Conservation (phyloP, 305 asterid species). For the Fraxinus velutina region DNA sequence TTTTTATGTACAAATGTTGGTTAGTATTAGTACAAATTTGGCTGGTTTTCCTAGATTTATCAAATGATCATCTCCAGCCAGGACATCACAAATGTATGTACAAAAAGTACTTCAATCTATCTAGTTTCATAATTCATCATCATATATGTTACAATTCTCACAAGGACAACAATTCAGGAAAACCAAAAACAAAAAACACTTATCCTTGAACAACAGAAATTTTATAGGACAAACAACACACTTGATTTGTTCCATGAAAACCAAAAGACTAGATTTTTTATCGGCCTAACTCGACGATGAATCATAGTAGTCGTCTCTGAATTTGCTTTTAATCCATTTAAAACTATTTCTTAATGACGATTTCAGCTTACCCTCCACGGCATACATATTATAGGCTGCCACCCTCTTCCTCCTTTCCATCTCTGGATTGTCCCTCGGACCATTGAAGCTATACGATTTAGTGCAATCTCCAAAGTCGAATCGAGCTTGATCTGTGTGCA, state of each 20-base stretch:
- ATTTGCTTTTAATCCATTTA: constrained; percentile 89
- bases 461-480: constrained; percentile 60
- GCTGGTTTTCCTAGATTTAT: background rate
- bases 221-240: background rate
- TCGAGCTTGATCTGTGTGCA: constrained; percentile 55
- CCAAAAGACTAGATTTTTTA: background rate
- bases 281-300: background rate
- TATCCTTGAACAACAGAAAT: background rate
- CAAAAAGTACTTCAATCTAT: background rate
- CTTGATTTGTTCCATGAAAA: background rate
- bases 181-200: background rate
- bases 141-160: constrained; percentile 1
- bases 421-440: constrained; percentile 65
- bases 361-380: constrained; percentile 38
- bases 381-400: background rate
- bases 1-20: background rate
- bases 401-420: background rate
- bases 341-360: constrained; percentile 73
- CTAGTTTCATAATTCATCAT: background rate
- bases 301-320: constrained; percentile 46
- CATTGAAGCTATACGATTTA: constrained; percentile 77
- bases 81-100: background rate
- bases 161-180: background rate
- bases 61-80: background rate
- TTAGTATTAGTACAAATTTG: background rate